phyloP scores from a whole-genome alignment of 345 rosid species.

The Syzygium grande region DNA sequence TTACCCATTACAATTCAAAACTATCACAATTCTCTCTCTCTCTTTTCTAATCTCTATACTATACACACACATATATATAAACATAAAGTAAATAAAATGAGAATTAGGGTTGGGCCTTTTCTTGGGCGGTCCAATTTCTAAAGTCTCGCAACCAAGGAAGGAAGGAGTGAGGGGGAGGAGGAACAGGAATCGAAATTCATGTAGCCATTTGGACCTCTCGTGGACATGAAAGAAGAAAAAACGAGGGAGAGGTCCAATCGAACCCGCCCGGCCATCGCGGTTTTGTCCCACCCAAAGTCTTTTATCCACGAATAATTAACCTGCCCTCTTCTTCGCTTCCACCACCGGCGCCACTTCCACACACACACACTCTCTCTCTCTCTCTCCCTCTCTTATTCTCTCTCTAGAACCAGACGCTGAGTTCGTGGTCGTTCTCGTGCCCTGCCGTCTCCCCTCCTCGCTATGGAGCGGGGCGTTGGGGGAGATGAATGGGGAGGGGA shows the following conservation, averaged over 20 bases:
- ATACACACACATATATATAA: fast-evolving
- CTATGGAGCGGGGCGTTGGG: neutral
- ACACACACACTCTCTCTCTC: too few species aligned
- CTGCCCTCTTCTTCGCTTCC: too few species aligned
- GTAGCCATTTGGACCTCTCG: neutral
- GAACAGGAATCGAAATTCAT: neutral
- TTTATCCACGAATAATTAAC: too few species aligned
- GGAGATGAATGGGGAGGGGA: conserved; percentile 54
- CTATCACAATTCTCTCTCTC: too few species aligned
- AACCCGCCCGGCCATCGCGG: too few species aligned
- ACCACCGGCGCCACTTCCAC: too few species aligned
- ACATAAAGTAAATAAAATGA: fast-evolving
- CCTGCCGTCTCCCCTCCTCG: neutral
- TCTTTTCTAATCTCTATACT: too few species aligned
- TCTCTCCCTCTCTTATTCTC: neutral
- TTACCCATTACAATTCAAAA: neutral
- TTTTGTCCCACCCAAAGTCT: neutral
- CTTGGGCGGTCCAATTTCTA: neutral
- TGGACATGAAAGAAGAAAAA: too few species aligned
- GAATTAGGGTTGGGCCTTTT: neutral
- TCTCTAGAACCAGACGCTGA: neutral
- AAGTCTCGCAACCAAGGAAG: neutral
- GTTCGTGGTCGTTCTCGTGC: neutral
- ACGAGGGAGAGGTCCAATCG: too few species aligned
- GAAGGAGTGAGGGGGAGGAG: neutral